phyloP scores from a whole-genome alignment of 2,329 filamentous ascomycete species.

The Alternaria burnsii region DNA sequence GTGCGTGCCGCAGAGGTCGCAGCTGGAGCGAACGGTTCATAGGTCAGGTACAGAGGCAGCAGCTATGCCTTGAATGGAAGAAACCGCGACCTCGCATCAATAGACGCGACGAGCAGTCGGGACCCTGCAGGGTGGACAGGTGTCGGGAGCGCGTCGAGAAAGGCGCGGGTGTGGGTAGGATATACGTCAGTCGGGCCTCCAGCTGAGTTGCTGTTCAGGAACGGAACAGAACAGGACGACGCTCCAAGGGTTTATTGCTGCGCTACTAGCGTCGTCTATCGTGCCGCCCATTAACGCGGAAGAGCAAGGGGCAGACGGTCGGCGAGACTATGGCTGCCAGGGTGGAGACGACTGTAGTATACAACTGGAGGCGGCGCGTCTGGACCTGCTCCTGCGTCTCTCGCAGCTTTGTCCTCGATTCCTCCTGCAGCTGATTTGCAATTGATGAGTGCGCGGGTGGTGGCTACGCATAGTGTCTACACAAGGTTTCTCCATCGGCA shows the following conservation, averaged over 20 bases:
- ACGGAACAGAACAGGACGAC: not conserved
- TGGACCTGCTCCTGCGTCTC: not conserved
- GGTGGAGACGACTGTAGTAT: not conserved
- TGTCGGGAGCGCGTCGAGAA: not conserved
- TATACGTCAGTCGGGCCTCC: not conserved
- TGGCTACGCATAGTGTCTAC: not conserved
- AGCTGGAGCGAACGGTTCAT: slow-evolving; percentile 12
- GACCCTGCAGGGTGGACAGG: not conserved
- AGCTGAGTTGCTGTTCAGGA: not conserved
- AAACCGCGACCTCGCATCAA: not conserved
- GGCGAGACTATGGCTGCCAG: slow-evolving; percentile 6
- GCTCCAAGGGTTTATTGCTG: slow-evolving; percentile 15
- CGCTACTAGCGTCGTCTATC: slow-evolving; percentile 10
- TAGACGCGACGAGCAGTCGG: slow-evolving; percentile 3
- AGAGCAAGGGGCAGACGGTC: slow-evolving; percentile 6
- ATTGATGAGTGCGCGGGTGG: not conserved
- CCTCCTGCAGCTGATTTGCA: not conserved
- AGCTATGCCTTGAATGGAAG: not conserved
- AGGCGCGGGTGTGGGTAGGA: not conserved
- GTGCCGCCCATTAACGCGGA: slow-evolving; percentile 14
- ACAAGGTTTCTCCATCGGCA: slow-evolving; percentile 1
- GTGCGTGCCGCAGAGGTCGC: slow-evolving; percentile 13
- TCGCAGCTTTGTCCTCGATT: not conserved
- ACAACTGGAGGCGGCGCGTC: slow-evolving; percentile 12
- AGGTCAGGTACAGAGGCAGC: slow-evolving; percentile 7